Evolutionary conservation across 2,329 filamentous ascomycete genomes (phyloP).

Genomic region (Fusarium udum): DNA sequence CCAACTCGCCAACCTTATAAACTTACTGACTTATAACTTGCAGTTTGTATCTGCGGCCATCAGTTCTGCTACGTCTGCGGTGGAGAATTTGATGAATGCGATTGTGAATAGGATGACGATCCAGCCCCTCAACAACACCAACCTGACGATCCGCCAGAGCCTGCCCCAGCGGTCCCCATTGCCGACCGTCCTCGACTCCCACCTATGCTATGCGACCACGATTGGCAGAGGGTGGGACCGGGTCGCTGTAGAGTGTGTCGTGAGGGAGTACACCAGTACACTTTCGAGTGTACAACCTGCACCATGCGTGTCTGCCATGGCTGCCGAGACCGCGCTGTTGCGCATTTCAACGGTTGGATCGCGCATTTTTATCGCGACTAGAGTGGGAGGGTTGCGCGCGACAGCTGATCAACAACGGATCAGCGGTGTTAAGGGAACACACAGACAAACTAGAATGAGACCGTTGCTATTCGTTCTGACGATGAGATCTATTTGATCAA

Average conservation of each 20-base stretch:
- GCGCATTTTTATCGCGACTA: fast-evolving
- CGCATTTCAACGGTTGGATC: neutral
- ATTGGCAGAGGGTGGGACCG: neutral
- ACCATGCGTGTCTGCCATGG: neutral
- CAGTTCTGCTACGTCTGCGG: constrained; percentile 62
- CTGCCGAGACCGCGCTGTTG: neutral
- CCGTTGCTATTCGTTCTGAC: neutral
- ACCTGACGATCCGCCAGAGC: neutral
- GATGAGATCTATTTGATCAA: neutral
- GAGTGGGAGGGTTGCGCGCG: neutral
- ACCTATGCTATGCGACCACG: neutral
- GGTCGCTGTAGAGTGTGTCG: neutral
- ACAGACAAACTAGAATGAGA: neutral
- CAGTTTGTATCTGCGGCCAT: constrained; percentile 56
- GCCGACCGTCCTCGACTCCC: neutral
- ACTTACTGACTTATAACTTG: neutral
- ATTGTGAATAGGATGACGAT: constrained; percentile 38
- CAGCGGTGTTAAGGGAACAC: neutral
- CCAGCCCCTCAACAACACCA: neutral
- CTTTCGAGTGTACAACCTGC: neutral
- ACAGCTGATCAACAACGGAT: neutral
- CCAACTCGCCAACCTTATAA: too few relatives aligned
- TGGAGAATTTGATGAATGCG: fast-evolving
- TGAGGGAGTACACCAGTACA: neutral
- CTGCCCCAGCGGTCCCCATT: neutral